Base-by-base conservation (phyloP, 2,329 filamentous ascomycete species). In the Aureobasidium leucospermi region DNA sequence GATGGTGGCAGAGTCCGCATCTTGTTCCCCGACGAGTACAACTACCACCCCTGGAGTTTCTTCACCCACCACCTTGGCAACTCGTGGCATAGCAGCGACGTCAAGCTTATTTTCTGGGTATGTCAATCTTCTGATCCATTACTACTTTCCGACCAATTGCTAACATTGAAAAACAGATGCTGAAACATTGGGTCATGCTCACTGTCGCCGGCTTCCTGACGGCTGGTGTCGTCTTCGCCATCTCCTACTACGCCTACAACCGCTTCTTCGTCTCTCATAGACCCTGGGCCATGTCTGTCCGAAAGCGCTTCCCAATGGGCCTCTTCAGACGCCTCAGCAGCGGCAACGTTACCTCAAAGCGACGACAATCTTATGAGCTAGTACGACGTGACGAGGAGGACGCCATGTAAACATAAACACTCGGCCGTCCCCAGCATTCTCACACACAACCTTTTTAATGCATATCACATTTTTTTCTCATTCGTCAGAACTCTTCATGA, bases 21-120 rank as follows among this genome's bases (percentile, higher is more conserved):
- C 48, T 74, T 90, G 58, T 88, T 88, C 79, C 83, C 81, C 13
- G 81, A 85, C 47, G 85, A 89, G 68, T 89, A 89, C 73, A 86
- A 85, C 67, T 78, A 81, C 63, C 79, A 85, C 65, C 72, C 80
- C 0, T 89, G 85, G 85, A 87, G 84, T 64, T 89, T 89, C 76
- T 89, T 90, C 73, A 85, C 80, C 38, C 82, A 85, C 67, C 79
- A 86, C 67, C 70, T 81, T 56, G 84, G 84, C 43, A 85, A 82
- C 71, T 85, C 82, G 71, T 86, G 84, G 84, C 84, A 87, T 68
- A 80, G 78, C 48, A 81, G 78, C 62, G 84, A 87, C 65, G 84
- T 85, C 52, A 77, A 79, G 67, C 68, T 86, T 56, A 86, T 87
- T 61, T 85, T 86, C 71, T 87, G 84, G 82, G 77, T 81, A 71